Evolutionary conservation across 139 green algal species (phyloP), one percentile per base, ranked within the genome.

Genomic region (Gonium pectorale): DNA sequence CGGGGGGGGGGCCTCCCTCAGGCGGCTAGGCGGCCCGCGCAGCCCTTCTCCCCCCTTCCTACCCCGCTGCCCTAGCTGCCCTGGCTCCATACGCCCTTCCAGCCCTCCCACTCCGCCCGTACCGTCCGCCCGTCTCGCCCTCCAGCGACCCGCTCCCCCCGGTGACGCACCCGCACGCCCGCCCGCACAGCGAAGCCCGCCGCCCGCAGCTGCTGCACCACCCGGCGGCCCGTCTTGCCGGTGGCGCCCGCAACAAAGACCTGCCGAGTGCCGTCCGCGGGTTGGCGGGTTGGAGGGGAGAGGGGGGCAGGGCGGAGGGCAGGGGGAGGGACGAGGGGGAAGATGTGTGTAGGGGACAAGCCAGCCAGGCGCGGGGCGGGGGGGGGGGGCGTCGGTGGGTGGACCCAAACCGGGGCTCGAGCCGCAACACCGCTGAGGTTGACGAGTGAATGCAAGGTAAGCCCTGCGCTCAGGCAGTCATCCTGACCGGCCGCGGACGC

Each of bases 211-310:
- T 94, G 74, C 64, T 84, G 66, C 33, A 95, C 91, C 6, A 92
- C 86, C 5, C 89, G 71, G 29, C 90, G 75, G 1, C 92, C 92
- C 8, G 90, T 94, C 33, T 92, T 87, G 46, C 91, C 91, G 6
- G 91, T 94, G 1, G 88, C 71, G 29, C 91, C 91, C 4, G 88
- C 91, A 31, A 94, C 91, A 86, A 94, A 94, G 31, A 94, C 91
- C 87, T 92, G 85, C 59, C 40, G 41, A 43, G 43, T n/a, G n/a
- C n/a, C n/a, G n/a, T n/a, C n/a, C n/a, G n/a, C n/a, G n/a, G n/a
- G n/a, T n/a, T n/a, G n/a, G n/a, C n/a, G n/a, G n/a, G n/a, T n/a
- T n/a, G n/a, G n/a, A n/a, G 37, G 29, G 17, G 27, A 2, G 17
- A 68, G 6, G n/a, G 62, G 29, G 31, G n/a, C 62, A 8, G 29